phyloP scores from a whole-genome alignment of 2,329 filamentous ascomycete genomes.

The Penicillium sclerotiorum region DNA sequence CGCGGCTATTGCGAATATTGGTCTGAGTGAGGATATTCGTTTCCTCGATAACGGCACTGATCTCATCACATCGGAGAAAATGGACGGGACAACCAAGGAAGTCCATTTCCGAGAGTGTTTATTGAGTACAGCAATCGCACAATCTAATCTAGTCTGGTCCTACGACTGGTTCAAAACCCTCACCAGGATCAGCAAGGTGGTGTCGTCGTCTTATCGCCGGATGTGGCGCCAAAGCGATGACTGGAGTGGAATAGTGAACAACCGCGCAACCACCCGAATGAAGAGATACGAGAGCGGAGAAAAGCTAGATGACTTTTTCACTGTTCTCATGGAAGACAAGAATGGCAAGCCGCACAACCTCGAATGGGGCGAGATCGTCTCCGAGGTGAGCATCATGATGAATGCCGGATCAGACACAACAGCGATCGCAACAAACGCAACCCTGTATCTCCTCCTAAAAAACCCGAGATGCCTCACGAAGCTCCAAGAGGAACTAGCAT shows the following conservation, averaged over 20 bases:
- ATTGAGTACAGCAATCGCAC: slow-evolving; percentile 9
- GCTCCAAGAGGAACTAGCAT: slow-evolving; percentile 44
- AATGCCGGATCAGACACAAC: slow-evolving; percentile 57
- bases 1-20: slow-evolving; percentile 45
- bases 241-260: slow-evolving; percentile 24
- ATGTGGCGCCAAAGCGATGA: slow-evolving; percentile 22
- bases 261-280: slow-evolving; percentile 19
- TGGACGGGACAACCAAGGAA: slow-evolving; percentile 22
- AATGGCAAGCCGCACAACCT: slow-evolving; percentile 46
- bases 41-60: slow-evolving; percentile 42
- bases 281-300: slow-evolving; percentile 45
- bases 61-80: slow-evolving; percentile 23
- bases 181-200: slow-evolving; percentile 15
- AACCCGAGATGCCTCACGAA: slow-evolving; percentile 44
- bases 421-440: slow-evolving; percentile 54
- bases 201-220: slow-evolving; percentile 21
- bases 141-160: slow-evolving; percentile 26
- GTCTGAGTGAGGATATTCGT: slow-evolving; percentile 37
- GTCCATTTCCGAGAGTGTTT: slow-evolving; percentile 25
- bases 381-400: slow-evolving; percentile 48
- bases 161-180: slow-evolving; percentile 25
- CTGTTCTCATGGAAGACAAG: slow-evolving; percentile 54
- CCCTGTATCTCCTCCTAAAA: slow-evolving; percentile 54
- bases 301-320: slow-evolving; percentile 60
- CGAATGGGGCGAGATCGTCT: slow-evolving; percentile 60